These are phyloP conservation scores for Cucurbita maxima DNA, from an alignment of 306 rosid genomes.

Conservation along the genomic window DNA sequence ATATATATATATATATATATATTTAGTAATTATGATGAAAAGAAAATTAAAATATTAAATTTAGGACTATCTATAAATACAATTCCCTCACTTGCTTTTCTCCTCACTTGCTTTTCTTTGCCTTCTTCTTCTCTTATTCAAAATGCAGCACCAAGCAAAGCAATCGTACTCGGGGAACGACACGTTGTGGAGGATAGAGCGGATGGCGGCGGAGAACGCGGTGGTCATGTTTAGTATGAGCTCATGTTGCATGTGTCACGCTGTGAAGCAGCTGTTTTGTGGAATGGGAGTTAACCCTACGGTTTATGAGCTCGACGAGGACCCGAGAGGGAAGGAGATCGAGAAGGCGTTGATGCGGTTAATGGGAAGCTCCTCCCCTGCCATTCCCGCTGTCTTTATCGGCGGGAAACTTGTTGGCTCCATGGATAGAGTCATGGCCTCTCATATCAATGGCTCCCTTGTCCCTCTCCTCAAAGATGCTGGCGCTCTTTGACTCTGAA, in stretches of 20 bases:
- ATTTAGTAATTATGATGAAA: not conserved
- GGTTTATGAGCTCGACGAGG: conserved; percentile 60
- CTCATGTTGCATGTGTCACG: conserved; percentile 85
- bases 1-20: too few species aligned
- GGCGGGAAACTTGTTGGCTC: conserved; percentile 78
- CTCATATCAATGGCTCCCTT: conserved; percentile 69
- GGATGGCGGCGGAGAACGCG: conserved; percentile 59
- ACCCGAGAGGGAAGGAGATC: conserved; percentile 48
- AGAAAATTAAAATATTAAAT: not conserved
- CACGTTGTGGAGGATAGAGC: conserved; percentile 37
- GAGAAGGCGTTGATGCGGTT: conserved; percentile 43
- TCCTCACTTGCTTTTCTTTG: conserved; percentile 6
- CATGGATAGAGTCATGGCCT: conserved; percentile 81
- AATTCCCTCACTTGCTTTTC: not conserved
- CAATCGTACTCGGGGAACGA: conserved; percentile 16
- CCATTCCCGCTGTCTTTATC: conserved; percentile 59
- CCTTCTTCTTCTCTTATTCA: not conserved
- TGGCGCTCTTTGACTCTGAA: conserved; percentile 78
- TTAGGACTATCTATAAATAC: conserved; percentile 48
- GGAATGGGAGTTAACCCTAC: conserved; percentile 88
- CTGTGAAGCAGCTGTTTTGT: conserved; percentile 65
- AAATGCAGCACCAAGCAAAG: conserved; percentile 46
- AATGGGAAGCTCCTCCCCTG: conserved; percentile 26
- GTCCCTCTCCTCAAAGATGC: conserved; percentile 90
- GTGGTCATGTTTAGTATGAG: conserved; percentile 77